Evolutionary conservation across 225 moss, liverwort and hornwort genomes (phyloP), one percentile per base, ranked within the genome.

Genomic region (Thuidium tamariscinum): DNA sequence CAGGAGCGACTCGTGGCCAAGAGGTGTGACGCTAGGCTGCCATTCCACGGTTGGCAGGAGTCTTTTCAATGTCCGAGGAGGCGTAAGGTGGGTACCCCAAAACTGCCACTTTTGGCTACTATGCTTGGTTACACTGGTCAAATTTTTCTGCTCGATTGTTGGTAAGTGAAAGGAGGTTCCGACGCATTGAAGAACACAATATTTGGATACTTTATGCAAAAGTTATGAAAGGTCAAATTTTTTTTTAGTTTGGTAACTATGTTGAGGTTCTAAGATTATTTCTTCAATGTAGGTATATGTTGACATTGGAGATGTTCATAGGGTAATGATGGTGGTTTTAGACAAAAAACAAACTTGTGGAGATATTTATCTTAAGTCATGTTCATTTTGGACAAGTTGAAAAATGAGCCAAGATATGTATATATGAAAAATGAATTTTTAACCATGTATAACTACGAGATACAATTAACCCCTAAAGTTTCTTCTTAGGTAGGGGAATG

Each of bases 161-260:
- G 46, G 7, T 4, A 73, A 73, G 30, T 11, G 73, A 74, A 49
- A 13, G 30, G 74, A 34, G 49, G 34, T 74, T 74, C 7, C 13
- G 34, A 74, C 0, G 5, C 21, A 21, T 13, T 11, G 34, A 13
- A 49, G 5, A 32, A 32, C 7, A 74, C 12, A 20, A 32, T 3
- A 48, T 49, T 49, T 74, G 49, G 13, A 34, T 34, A 34, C 0
- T 0, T 0, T 13, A 7, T 49, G 7, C 49, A 74, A 74, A 34
- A 34, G 49, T 49, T 32, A 20, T 0, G 2, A 49, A 49, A 1
- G 32, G 8, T 49, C 49, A 49, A 49, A 20, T 2, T 21, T 49
- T 6, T 1, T 7, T 51, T 30, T 0, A 11, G 0, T 17, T 10
- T 18, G 1, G 19, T 8, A 48, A 10, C 8, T 5, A 21, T 20